Percentiles rank a stretch among this genome's conserved stretches.
phyloP scores from a whole-genome alignment of 1,284 basidiomycete genomes.

The Takashimella tepidaria region DNA sequence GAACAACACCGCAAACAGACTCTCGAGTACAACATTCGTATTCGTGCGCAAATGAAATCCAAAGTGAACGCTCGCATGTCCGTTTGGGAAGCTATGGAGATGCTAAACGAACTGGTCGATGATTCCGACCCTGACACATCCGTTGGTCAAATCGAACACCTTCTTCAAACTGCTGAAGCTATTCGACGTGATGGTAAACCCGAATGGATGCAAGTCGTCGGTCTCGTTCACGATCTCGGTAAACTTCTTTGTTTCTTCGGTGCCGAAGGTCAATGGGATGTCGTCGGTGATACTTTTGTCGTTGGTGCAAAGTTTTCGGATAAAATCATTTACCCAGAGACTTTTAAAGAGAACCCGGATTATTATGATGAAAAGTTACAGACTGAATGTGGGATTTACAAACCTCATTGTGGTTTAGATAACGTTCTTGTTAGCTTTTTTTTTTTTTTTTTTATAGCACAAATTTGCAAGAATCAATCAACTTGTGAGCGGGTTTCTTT shows the following conservation, averaged over 20 bases:
- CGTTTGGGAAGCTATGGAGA: conserved; percentile 87
- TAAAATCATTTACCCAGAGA: conserved; percentile 73
- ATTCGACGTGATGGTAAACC: conserved; percentile 83
- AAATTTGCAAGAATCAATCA: conserved; percentile 26
- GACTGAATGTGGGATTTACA: conserved; percentile 71
- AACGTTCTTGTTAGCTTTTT: conserved; percentile 87
- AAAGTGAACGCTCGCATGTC: conserved; percentile 42
- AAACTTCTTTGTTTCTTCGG: conserved; percentile 75
- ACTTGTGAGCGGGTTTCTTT: too few relatives aligned
- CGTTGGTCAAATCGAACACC: conserved; percentile 81
- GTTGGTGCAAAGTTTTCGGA: conserved; percentile 71
- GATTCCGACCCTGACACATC: conserved; percentile 58
- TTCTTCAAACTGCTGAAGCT: conserved; percentile 86
- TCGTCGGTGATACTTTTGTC: conserved; percentile 78
- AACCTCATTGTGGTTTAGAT: conserved; percentile 74
- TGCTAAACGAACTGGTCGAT: conserved; percentile 80
- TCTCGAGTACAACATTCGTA: conserved; percentile 71
- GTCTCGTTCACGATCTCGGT: conserved; percentile 75
- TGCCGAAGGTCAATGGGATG: conserved; percentile 76
- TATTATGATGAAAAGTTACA: conserved; percentile 62
- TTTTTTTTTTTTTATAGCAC: conserved; percentile 60
- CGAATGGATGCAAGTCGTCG: conserved; percentile 66
- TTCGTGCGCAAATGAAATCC: conserved; percentile 47
- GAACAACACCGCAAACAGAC: conserved; percentile 90
- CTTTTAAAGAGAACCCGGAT: conserved; percentile 71